These are phyloP conservation scores for Athelia sp. DNA, from an alignment of 1,284 basidiomycete species.

Conservation along the genomic window DNA sequence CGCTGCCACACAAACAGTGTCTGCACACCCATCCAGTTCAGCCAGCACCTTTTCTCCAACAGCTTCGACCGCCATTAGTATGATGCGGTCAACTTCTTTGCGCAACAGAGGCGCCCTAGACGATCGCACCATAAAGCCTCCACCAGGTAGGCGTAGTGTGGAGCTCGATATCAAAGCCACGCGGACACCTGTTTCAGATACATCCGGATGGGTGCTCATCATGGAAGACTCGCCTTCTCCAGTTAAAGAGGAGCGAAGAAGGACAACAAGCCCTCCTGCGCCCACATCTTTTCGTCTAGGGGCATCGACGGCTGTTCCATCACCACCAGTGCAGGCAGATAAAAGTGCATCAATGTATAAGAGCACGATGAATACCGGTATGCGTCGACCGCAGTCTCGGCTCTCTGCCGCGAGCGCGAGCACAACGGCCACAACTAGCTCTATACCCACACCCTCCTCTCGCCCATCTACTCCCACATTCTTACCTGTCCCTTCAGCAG, in stretches of 20 bases:
- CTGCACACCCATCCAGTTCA: conserved; percentile 18
- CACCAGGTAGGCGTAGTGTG: conserved; percentile 1
- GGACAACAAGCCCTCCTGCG: conserved; percentile 54
- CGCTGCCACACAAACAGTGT: conserved; percentile 28
- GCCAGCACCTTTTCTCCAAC: conserved; percentile 24
- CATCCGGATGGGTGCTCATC: conserved; percentile 76
- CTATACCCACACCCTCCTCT: conserved; percentile 62
- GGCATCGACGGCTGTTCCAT: conserved; percentile 18
- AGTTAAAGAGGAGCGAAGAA: conserved; percentile 50
- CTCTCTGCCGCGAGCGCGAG: conserved; percentile 56
- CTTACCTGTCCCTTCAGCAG: conserved; percentile 56
- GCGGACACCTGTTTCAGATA: conserved; percentile 46
- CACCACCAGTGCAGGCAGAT: conserved; percentile 24
- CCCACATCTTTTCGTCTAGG: conserved; percentile 33
- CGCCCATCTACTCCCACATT: conserved; percentile 73
- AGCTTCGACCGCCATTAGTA: conserved; percentile 18
- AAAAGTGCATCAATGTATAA: conserved; percentile 27
- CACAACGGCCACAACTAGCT: conserved; percentile 51
- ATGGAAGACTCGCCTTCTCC: conserved; percentile 80
- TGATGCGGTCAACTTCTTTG: conserved; percentile 11
- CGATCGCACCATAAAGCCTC: background rate
- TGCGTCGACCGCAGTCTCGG: conserved; percentile 62
- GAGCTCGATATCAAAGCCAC: conserved; percentile 20
- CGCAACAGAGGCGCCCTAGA: conserved; percentile 12
- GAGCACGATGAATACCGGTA: conserved; percentile 35